Evolutionary conservation across 805 yeast genomes (phyloP), one percentile per base, ranked within the genome.

Genomic region (Candida ovalis): DNA sequence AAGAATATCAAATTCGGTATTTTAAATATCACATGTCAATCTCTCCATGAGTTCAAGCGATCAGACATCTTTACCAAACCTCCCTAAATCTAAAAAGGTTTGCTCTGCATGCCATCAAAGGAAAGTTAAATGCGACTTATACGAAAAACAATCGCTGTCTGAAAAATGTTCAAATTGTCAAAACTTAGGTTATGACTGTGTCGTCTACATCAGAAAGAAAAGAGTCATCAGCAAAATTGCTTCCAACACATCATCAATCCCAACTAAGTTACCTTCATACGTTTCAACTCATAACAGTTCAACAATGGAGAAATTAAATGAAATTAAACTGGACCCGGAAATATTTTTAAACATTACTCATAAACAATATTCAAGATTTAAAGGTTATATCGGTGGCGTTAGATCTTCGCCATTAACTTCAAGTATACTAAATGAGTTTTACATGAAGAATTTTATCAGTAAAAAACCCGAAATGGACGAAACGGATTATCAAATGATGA

Each of bases 21-120:
- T 17, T 30, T 17, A 30, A 12, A 30, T 30, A 8, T 17, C 15
- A 30, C 15, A 30, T 30, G 35, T 30, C 35, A 13, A 30, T 8
- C 7, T 30, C 15, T 6, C 47, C 24, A 39, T 39, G 41, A 15
- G 13, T 24, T 7, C 41, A 3, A 15, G 17, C 8, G 21, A 39
- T 9, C 21, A 35, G n/a, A 35, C 44, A 43, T 12, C 27, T 22
- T 3, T 37, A 17, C 38, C 38, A 57, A 76, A 73, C 51, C 60
- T 79, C 50, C 78, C 86, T 43, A 69, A 88, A 44, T 84, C 86
- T 0, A 68, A 82, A 19, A 64, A 85, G 38, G 88, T 88, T 3
- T 83, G 89, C 59, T 79, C 77, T 30, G 86, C 83, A 21, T 85
- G 90, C 61, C 82, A 86, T 48, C 74, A 82, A 4, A 70, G 90